phyloP scores from a whole-genome alignment of 257 asterid genomes.

The Solanum etuberosum region DNA sequence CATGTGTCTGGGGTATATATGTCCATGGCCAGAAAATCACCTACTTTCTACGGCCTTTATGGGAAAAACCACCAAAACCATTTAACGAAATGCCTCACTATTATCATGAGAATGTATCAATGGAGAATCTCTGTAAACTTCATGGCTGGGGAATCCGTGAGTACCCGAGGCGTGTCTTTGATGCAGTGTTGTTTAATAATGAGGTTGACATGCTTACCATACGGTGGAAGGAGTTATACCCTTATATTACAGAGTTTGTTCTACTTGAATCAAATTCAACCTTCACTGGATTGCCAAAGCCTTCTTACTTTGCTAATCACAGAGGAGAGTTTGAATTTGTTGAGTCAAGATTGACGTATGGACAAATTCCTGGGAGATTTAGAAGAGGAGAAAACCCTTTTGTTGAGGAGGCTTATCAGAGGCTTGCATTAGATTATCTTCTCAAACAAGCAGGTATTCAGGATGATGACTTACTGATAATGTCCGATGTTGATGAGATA shows the following conservation, averaged over 20 bases:
- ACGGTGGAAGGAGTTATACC: conserved; percentile 74
- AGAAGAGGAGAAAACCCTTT: conserved; percentile 69
- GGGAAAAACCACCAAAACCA: conserved; percentile 76
- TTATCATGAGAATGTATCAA: conserved; percentile 65
- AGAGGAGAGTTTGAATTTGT: conserved; percentile 47
- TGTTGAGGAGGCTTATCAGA: conserved; percentile 72
- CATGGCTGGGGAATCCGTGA: conserved; percentile 78
- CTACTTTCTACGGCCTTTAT: conserved; percentile 59
- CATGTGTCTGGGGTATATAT: conserved; percentile 32
- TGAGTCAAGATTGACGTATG: conserved; percentile 59
- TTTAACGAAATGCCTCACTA: conserved; percentile 74
- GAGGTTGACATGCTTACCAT: conserved; percentile 64
- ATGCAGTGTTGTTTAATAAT: conserved; percentile 70
- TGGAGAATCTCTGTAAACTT: conserved; percentile 66
- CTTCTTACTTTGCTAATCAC: conserved; percentile 35
- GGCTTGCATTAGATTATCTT: conserved; percentile 70
- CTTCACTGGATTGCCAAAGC: conserved; percentile 64
- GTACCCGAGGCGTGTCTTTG: conserved; percentile 72
- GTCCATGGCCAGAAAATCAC: conserved; percentile 75
- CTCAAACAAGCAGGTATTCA: conserved; percentile 75
- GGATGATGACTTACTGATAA: conserved; percentile 60
- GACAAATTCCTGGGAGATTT: conserved; percentile 66
- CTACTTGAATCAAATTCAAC: conserved; percentile 79
- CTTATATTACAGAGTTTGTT: conserved; percentile 60
- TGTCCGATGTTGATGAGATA: conserved; percentile 77